Conservation (phyloP, 2,329 filamentous ascomycete genomes). For the Curvularia spicifera region DNA sequence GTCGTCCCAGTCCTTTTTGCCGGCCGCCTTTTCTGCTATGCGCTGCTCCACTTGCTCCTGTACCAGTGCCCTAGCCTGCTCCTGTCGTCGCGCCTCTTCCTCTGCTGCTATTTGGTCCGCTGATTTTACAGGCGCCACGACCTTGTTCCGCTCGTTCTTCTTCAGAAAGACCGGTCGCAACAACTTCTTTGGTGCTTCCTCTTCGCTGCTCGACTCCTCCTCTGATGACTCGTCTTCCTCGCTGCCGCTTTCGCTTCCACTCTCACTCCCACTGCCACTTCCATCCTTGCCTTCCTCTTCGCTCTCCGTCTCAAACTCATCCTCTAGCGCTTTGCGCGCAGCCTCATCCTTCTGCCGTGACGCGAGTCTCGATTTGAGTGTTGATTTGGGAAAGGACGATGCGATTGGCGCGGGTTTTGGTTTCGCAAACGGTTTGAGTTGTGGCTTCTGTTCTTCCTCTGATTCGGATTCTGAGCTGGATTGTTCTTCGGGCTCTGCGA, state of each 20-base stretch:
- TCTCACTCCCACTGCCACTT: slow-evolving; percentile 21
- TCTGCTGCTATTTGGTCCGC: slow-evolving; percentile 55
- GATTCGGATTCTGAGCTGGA: slow-evolving; percentile 56
- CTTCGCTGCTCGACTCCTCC: slow-evolving; percentile 64
- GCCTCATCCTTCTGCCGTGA: slow-evolving; percentile 45
- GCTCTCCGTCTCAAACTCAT: slow-evolving; percentile 66
- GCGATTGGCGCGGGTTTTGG: slow-evolving; percentile 50
- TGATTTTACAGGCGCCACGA: slow-evolving; percentile 37
- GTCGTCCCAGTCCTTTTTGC: slow-evolving; percentile 85
- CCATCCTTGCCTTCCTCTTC: slow-evolving; percentile 40
- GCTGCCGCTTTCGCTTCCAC: slow-evolving; percentile 26
- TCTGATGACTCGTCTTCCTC: slow-evolving; percentile 48
- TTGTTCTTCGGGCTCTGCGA: slow-evolving; percentile 48
- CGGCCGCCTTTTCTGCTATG: slow-evolving; percentile 73
- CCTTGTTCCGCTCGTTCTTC: slow-evolving; percentile 63
- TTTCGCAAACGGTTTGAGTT: slow-evolving; percentile 42
- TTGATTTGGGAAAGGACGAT: slow-evolving; percentile 55
- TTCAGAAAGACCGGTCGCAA: slow-evolving; percentile 72
- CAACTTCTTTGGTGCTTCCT: slow-evolving; percentile 63
- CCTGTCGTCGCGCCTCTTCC: slow-evolving; percentile 66
- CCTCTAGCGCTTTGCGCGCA: slow-evolving; percentile 51
- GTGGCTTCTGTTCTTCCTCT: slow-evolving; percentile 60
- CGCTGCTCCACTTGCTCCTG: slow-evolving; percentile 89
- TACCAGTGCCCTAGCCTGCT: slow-evolving; percentile 77
- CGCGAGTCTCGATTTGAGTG: slow-evolving; percentile 53